Evolutionary conservation across 2,329 filamentous ascomycete genomes (phyloP), one percentile per base, ranked within the genome.

Genomic region (Aspergillus texensis): DNA sequence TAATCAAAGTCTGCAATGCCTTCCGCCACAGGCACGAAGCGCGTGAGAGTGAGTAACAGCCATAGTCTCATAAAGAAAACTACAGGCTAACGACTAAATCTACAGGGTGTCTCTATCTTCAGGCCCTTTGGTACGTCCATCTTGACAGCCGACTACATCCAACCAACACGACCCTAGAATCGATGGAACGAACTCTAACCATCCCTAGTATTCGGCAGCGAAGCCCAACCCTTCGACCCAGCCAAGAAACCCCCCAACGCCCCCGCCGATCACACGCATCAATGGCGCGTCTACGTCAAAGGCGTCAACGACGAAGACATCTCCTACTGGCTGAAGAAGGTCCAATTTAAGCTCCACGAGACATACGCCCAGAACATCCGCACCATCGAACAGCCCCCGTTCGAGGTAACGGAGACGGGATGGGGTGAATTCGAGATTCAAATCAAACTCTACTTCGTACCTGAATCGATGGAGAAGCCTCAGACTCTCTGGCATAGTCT

Each of bases 351-450:
- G 79, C 88, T 99, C 19, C 94, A 97, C 83, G 94, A 98, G 79
- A 97, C 94, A 11, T 98, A 97, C 77, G 89, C 93, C 32, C 96
- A 97, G 78, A 91, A 91, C 62, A 86, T 95, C 26, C 91, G 95
- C 70, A 96, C 91, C 76, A 84, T 95, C 73, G 94, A 97, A 73
- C 87, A 88, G 65, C 87, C 91, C 74, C 93, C 83, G 12, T 99
- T 97, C 73, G 84, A 92, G 73, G 91, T 98, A 65, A 87, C 88
- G 66, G 95, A 98, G 79, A 98, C 95, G 0, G 95, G 95, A 56
- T 99, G 96, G 92, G 95, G 95, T 73, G 95, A 97, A 80, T 99
- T 99, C 81, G 93, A 95, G 77, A 96, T 99, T 73, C 92, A 94
- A 67, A 91, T 99, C 75, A 93, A 97, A 75, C 85, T 99, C 52